Evolutionary conservation across 83 land plant genomes (phyloP).

Genomic region (Isoetes engelmannii): DNA sequence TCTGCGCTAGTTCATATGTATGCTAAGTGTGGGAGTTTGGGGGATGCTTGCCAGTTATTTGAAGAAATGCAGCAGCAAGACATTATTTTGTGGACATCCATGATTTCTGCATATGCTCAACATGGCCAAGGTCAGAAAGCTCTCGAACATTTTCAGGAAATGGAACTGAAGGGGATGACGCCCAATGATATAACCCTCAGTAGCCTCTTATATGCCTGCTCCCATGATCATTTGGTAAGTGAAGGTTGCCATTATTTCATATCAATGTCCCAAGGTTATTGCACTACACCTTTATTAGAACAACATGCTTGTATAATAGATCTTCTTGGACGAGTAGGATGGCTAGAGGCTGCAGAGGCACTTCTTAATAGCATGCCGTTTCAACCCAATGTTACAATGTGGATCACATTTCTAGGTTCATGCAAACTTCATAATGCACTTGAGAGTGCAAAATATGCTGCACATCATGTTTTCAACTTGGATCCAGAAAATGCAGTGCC

Average conservation of each 20-base stretch:
- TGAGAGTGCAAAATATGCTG: neutral
- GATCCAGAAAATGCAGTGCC: constrained; percentile 5
- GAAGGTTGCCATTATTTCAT: neutral
- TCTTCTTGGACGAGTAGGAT: constrained; percentile 9
- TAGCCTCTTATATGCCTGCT: constrained; percentile 36
- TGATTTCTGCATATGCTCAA: constrained; percentile 12
- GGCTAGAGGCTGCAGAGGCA: neutral
- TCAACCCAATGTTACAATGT: constrained; percentile 4
- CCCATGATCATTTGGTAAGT: constrained; percentile 22
- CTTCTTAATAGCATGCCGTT: constrained; percentile 10
- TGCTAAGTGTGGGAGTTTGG: constrained; percentile 18
- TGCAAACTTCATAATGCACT: constrained; percentile 3
- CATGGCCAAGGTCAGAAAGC: constrained; percentile 19
- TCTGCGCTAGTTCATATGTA: constrained; percentile 10
- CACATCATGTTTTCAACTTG: neutral
- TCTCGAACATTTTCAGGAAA: constrained; percentile 15
- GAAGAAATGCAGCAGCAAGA: neutral
- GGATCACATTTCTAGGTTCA: constrained; percentile 10
- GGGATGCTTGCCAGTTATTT: constrained; percentile 7
- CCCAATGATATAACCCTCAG: constrained; percentile 35
- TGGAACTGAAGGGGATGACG: neutral
- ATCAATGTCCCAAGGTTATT: neutral
- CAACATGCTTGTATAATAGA: neutral
- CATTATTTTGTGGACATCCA: constrained; percentile 17
- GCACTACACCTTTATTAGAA: neutral